Evolutionary conservation across 352 stramenopile species (phyloP).

Genomic region (Phytophthora citrophthora): DNA sequence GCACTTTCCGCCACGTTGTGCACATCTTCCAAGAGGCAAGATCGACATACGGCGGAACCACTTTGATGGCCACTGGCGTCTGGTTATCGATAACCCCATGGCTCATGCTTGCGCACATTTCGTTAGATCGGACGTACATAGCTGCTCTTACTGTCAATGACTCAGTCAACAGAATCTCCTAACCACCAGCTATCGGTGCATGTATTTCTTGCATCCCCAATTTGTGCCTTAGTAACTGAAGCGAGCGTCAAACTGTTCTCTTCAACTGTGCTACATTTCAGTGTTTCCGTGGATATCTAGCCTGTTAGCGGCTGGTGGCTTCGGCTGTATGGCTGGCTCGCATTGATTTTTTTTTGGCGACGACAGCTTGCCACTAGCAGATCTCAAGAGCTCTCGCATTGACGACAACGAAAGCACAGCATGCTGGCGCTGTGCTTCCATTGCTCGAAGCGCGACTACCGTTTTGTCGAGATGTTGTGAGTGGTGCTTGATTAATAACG

Average conservation of each 20-base stretch:
- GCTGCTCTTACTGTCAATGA: background rate
- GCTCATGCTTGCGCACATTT: background rate
- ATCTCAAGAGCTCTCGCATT: constrained; percentile 1
- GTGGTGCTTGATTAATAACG: constrained; percentile 3
- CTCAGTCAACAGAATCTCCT: background rate
- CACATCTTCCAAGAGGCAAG: background rate
- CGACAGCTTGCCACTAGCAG: background rate
- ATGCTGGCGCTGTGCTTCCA: background rate
- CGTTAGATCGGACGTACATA: constrained; percentile 4
- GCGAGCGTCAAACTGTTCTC: background rate
- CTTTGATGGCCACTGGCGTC: constrained; percentile 6
- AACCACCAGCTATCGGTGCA: no score
- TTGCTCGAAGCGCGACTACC: constrained; percentile 6
- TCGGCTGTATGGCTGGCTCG: background rate
- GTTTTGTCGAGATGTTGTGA: constrained; percentile 10
- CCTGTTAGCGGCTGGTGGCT: background rate
- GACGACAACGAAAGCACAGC: constrained; percentile 1
- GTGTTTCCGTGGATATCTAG: no score
- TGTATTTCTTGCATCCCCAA: no score
- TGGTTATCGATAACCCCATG: constrained; percentile 14
- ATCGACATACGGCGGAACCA: background rate
- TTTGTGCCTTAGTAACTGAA: background rate
- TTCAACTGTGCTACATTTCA: background rate
- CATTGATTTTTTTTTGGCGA: background rate
- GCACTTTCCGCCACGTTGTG: constrained; percentile 1